Conservation (phyloP, 805 yeast species). For the Lipomyces sp. region DNA sequence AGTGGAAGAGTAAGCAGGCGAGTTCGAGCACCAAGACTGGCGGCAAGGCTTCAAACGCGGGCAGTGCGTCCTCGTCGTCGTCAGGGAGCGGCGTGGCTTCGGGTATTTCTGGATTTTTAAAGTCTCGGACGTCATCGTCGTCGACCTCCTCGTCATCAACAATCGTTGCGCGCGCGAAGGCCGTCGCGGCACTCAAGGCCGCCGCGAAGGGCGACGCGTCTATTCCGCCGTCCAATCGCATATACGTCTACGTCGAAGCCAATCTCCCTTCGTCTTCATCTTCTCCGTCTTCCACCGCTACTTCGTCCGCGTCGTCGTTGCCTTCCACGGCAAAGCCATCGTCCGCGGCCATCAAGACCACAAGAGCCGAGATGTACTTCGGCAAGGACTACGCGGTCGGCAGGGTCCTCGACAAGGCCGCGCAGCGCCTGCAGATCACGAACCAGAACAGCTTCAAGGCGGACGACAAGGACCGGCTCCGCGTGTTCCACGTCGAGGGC, state of each 20-base stretch:
- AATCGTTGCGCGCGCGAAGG: conserved; percentile 36
- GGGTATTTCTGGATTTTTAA: conserved; percentile 6
- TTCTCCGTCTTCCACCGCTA: not conserved
- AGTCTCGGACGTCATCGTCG: conserved; percentile 9
- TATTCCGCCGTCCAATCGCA: conserved; percentile 45
- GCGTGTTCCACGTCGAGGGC: conserved; percentile 44
- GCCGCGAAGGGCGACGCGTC: conserved; percentile 53
- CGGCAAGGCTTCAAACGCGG: not conserved
- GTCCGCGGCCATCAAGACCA: not conserved
- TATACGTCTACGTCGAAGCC: conserved; percentile 47
- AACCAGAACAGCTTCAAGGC: conserved; percentile 47
- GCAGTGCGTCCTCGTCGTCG: not conserved
- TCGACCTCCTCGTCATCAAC: conserved; percentile 1
- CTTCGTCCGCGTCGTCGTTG: not conserved
- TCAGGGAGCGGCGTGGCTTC: not conserved
- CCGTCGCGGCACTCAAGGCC: conserved; percentile 44
- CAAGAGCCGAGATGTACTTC: conserved; percentile 42
- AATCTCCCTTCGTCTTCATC: not conserved
- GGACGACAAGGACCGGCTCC: conserved; percentile 44
- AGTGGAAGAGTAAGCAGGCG: conserved; percentile 23
- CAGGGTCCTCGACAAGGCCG: conserved; percentile 52
- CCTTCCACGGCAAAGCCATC: too few relatives aligned
- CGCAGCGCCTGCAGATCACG: conserved; percentile 46
- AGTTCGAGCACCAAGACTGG: not conserved
- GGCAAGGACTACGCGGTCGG: conserved; percentile 61